These are phyloP conservation scores for Phytopythium oedochilum DNA, from an alignment of 352 stramenopile genomes.

Conservation along the genomic window DNA sequence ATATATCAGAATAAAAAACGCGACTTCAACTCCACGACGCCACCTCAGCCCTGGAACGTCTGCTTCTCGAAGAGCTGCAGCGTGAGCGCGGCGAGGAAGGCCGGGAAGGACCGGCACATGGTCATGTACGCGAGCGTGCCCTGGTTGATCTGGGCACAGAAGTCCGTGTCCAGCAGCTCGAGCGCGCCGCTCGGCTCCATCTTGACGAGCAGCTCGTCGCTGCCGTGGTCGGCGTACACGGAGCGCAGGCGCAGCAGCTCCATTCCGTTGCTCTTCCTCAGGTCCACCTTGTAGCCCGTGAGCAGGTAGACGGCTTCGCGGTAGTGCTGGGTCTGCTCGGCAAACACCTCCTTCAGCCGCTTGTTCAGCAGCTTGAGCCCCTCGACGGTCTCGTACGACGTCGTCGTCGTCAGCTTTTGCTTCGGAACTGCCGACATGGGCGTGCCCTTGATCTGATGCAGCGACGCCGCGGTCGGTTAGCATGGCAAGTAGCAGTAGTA, in stretches of 20 bases:
- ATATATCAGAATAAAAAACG: too few species aligned
- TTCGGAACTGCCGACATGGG: constrained; percentile 10
- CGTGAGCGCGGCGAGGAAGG: constrained; percentile 86
- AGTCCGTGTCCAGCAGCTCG: constrained; percentile 84
- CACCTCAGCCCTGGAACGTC: constrained; percentile 65
- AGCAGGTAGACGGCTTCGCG: constrained; percentile 87
- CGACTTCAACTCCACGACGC: not conserved
- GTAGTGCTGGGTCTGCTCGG: constrained; percentile 87
- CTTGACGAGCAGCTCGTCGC: constrained; percentile 82
- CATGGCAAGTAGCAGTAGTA: too few species aligned
- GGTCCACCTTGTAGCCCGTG: constrained; percentile 86
- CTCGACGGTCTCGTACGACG: constrained; percentile 82
- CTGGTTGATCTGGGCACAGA: constrained; percentile 50
- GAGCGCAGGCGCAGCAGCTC: constrained; percentile 74
- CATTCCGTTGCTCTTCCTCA: constrained; percentile 75
- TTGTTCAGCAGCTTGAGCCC: constrained; percentile 85
- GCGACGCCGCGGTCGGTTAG: not conserved
- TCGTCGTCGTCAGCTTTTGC: constrained; percentile 58
- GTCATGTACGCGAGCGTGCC: constrained; percentile 63
- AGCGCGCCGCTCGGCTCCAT: constrained; percentile 71
- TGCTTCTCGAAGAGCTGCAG: constrained; percentile 89
- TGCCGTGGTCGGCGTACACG: constrained; percentile 81
- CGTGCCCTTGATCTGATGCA: not conserved
- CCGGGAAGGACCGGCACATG: constrained; percentile 85
- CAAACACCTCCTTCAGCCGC: constrained; percentile 86